Percentiles rank a stretch among this genome's conserved stretches.
Evolutionary conservation across 2,329 filamentous ascomycete species (phyloP).

Genomic region (Aquanectria penicillioides): DNA sequence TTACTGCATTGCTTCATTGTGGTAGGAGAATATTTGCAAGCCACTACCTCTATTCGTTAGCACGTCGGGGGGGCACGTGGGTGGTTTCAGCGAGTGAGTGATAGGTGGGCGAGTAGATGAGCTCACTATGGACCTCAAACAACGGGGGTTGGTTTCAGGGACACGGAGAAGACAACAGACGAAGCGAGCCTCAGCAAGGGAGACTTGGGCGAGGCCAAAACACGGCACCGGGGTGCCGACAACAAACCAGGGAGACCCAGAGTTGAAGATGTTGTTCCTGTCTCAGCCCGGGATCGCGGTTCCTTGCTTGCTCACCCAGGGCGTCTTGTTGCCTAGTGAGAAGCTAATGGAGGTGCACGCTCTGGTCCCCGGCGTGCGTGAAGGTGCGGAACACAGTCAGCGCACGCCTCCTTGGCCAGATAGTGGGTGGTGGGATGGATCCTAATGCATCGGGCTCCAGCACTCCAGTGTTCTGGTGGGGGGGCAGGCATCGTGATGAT

Average conservation of each 20-base stretch:
- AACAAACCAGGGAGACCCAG: neutral
- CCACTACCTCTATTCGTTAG: neutral
- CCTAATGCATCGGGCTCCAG: constrained; percentile 20
- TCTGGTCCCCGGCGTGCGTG: neutral
- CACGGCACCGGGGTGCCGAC: neutral
- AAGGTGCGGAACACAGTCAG: constrained; percentile 16
- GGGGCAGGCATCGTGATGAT: constrained; percentile 8
- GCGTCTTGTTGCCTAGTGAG: neutral
- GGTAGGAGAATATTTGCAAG: too few relatives aligned
- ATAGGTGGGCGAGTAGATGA: neutral
- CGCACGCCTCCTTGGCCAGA: neutral
- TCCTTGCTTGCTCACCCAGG: neutral
- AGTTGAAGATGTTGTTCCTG: neutral
- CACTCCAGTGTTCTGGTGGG: too few relatives aligned
- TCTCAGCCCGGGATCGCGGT: constrained; percentile 8
- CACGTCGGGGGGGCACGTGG: neutral
- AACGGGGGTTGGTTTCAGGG: constrained; percentile 16
- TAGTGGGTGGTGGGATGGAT: constrained; percentile 20
- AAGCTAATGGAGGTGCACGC: too few relatives aligned
- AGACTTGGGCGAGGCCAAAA: constrained; percentile 4
- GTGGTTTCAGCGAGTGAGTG: neutral
- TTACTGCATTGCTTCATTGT: too few relatives aligned
- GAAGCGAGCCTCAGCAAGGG: constrained; percentile 4
- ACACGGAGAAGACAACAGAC: neutral
- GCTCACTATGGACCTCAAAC: constrained; percentile 5